Evolutionary conservation across 768 basidiomycete genomes (phyloP).

Genomic region (Amanita rubescens): DNA sequence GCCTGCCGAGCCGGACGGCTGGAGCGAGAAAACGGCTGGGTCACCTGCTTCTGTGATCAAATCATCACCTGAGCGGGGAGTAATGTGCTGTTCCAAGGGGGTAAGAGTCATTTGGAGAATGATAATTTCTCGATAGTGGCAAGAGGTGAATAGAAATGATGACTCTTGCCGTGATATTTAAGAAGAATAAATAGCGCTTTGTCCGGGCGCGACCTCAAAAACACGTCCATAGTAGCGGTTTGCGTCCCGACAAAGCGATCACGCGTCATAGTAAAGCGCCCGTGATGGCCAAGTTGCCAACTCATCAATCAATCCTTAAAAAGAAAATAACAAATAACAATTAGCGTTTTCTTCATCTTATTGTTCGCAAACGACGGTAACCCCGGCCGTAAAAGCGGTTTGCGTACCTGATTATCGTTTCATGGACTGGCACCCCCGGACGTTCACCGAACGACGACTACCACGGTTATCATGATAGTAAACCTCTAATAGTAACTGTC

Average conservation of each 20-base stretch:
- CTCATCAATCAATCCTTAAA: background rate
- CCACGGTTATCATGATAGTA: too few relatives aligned
- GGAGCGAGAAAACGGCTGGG: background rate
- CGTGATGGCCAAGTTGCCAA: background rate
- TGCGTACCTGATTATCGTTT: background rate
- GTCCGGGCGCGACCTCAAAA: background rate
- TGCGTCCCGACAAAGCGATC: background rate
- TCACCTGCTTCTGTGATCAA: background rate
- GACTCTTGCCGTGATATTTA: background rate
- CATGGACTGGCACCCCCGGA: background rate
- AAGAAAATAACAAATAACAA: background rate
- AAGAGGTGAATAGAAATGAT: background rate
- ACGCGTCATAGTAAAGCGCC: background rate
- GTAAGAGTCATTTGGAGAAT: background rate
- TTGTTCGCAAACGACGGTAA: background rate
- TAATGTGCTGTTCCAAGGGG: background rate
- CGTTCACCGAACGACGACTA: too few relatives aligned
- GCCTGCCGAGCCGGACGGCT: background rate
- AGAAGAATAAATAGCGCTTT: background rate
- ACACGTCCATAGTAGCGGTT: background rate
- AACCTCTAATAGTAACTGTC: too few relatives aligned
- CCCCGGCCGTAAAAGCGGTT: background rate
- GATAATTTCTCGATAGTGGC: background rate
- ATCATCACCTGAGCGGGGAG: background rate
- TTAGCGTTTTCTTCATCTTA: background rate